Conservation (phyloP, 2,329 filamentous ascomycete genomes). For the Bipolaris bicolor region DNA sequence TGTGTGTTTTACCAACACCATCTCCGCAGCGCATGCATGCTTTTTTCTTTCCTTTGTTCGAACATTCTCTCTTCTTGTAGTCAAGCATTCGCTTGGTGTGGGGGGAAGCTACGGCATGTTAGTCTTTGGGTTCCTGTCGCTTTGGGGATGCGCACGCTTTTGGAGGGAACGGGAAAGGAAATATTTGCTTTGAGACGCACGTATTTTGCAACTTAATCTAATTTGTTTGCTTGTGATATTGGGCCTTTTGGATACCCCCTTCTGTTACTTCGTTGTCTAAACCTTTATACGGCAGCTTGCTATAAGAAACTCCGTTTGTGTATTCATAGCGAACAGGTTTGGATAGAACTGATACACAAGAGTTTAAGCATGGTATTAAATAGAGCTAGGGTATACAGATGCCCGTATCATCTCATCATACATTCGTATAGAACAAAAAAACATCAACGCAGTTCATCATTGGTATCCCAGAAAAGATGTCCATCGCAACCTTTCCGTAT, state of each 20-base stretch:
- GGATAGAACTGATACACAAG: neutral
- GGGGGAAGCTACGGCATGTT: neutral
- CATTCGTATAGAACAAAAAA: neutral
- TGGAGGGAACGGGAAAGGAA: neutral
- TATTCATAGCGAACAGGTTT: neutral
- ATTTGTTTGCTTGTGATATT: conserved; percentile 1
- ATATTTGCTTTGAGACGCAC: conserved; percentile 1
- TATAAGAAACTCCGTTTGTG: no score
- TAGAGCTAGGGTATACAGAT: neutral
- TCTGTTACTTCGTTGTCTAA: no score
- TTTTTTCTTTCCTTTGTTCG: conserved; percentile 1
- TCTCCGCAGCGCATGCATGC: conserved; percentile 2
- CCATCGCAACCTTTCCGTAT: no score
- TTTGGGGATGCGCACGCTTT: neutral
- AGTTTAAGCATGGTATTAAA: neutral
- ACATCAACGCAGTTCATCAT: neutral
- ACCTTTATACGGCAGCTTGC: no score
- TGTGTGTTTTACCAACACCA: neutral
- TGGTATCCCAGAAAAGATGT: neutral
- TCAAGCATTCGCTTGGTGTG: conserved; percentile 20
- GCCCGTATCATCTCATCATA: neutral
- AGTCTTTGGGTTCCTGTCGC: neutral
- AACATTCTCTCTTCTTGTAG: conserved; percentile 6
- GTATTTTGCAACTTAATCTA: conserved; percentile 12
- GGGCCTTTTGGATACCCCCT: neutral